phyloP scores from a whole-genome alignment of 2,329 filamentous ascomycete genomes.

The Volutella citrinella region DNA sequence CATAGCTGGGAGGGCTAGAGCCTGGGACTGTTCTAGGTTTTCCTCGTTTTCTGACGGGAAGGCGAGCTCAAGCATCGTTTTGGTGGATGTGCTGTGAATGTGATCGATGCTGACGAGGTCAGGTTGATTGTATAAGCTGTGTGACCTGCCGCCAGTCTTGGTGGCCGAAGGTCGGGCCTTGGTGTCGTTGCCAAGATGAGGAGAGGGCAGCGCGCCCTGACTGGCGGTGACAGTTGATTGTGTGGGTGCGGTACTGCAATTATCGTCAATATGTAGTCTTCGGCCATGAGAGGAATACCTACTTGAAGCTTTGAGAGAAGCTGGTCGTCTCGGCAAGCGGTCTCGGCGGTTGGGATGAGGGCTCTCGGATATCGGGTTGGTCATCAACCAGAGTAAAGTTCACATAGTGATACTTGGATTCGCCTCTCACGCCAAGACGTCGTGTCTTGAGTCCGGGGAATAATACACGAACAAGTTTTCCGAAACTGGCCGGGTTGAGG shows the following conservation, averaged over 20 bases:
- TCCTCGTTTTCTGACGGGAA: constrained; percentile 59
- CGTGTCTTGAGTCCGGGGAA: constrained; percentile 94
- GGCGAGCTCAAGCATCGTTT: constrained; percentile 56
- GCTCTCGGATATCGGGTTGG: constrained; percentile 45
- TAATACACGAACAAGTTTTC: constrained; percentile 92
- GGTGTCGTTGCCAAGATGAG: constrained; percentile 23
- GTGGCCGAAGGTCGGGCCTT: constrained; percentile 10
- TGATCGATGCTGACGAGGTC: constrained; percentile 55
- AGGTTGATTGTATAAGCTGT: constrained; percentile 59
- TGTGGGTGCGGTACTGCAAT: constrained; percentile 31
- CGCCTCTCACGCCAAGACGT: constrained; percentile 85
- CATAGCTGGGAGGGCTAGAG: constrained; percentile 81
- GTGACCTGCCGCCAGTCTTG: constrained; percentile 21
- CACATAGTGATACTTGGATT: constrained; percentile 97
- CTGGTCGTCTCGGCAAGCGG: constrained; percentile 47
- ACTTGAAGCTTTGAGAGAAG: constrained; percentile 51
- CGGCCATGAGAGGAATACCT: constrained; percentile 23
- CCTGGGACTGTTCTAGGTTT: constrained; percentile 56
- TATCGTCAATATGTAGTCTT: constrained; percentile 17
- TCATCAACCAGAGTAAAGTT: constrained; percentile 62
- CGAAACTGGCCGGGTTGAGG: constrained; percentile 94
- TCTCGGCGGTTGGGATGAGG: constrained; percentile 43
- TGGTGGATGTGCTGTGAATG: constrained; percentile 54
- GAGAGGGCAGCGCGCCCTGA: constrained; percentile 27
- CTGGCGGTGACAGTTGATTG: constrained; percentile 27